Base-by-base conservation (phyloP, 352 stramenopile species). In the Plasmopara viticola region DNA sequence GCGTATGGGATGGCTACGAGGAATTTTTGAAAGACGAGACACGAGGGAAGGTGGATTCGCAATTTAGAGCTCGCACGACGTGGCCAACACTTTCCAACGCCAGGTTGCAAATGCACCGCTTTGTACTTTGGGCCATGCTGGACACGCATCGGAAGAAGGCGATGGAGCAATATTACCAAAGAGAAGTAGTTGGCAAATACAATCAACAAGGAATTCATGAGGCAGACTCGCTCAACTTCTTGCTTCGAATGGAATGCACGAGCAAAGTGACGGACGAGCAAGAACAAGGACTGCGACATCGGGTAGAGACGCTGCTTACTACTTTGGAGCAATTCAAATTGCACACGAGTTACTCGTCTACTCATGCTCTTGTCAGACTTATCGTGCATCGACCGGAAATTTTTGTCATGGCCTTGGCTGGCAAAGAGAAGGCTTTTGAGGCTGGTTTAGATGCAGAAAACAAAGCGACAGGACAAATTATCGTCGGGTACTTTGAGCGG, bases 81-180 rank as follows among this genome's bases (percentile, higher is more conserved):
- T 85, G 74, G 72, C 38, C 58, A 5, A 69, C 48, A 48, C 53
- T 80, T 42, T 64, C 70, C 30, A 55, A 62, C 6, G 53, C 72
- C 42, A 78, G 68, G 15, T 56, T 82, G 55, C 74, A 88, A 47
- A 72, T 88, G 60, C 61, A 74, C 31, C 74, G 78, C 37, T 75
- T 81, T 44, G 65, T 83, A 62, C 59, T 88, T 3, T 88, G 78
- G 78, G 64, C 78, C 4, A 66, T 88, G 58, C 53, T 86, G n/a
- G 53, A 74, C 20, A 52, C 51, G 5, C 45, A 64, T 2, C 62
- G 53, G 2, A 51, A 68, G 35, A 43, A 64, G 8, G 38, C 49
- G 1, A 75, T 85, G 66, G 46, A 42, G 25, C 14, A 37, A 14
- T 77, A 82, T 30, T 88, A 78, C 44, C 68, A 71, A 9, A 49